A percentile compares a stretch with the other conserved stretches of the same genome.
phyloP scores from a whole-genome alignment of 257 asterid genomes.

The Solanum arcanum region DNA sequence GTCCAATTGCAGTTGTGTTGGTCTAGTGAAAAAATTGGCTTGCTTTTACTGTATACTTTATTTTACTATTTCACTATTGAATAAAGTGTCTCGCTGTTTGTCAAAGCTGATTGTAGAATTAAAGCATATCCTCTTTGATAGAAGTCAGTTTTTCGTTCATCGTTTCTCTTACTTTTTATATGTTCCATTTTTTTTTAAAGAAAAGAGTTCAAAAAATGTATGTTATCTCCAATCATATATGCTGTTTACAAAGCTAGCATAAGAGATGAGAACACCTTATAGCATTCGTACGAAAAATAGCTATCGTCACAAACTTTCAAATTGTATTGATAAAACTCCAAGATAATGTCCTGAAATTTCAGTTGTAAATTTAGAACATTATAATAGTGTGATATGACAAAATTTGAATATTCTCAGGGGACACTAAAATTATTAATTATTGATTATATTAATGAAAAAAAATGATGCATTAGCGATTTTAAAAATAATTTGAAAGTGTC shows the following conservation, averaged over 20 bases:
- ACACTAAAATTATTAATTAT: not conserved
- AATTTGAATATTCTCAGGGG: not conserved
- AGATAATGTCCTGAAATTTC: no score
- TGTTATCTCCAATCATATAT: not conserved
- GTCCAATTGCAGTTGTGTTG: conserved; percentile 14
- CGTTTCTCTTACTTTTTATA: not conserved
- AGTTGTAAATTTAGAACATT: not conserved
- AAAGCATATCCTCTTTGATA: not conserved
- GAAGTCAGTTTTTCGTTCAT: not conserved
- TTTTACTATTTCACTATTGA: no score
- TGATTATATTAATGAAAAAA: not conserved
- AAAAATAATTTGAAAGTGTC: not conserved
- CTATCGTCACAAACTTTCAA: not conserved
- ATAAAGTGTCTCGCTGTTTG: no score
- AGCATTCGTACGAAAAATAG: not conserved
- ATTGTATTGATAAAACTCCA: no score
- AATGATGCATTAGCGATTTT: not conserved
- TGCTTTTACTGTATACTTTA: not conserved
- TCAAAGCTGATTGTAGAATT: not conserved
- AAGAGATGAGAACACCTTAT: not conserved
- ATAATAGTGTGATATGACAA: not conserved
- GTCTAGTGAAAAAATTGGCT: not conserved
- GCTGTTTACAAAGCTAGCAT: not conserved
- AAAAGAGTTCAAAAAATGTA: not conserved
- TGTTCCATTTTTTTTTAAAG: not conserved